Evolutionary conservation across 2,329 filamentous ascomycete genomes (phyloP), one percentile per base, ranked within the genome.

Genomic region (Microcyclospora pomicola): DNA sequence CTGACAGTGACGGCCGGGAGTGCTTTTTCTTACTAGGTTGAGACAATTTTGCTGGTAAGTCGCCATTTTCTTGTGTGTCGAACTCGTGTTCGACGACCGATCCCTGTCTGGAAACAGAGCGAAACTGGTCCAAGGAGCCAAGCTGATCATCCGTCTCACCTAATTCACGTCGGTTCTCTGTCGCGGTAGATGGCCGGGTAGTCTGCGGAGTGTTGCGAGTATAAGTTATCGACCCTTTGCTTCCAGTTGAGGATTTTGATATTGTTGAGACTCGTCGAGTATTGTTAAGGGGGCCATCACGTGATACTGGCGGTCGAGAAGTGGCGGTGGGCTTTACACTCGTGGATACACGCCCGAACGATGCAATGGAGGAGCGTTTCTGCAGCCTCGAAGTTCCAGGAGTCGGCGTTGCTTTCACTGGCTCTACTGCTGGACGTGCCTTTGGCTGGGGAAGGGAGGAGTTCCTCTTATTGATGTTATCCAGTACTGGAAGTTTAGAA

Each of bases 1-100:
- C 87, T 0, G 81, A 77, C 3, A 95, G 66, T 0, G 83, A 87
- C 11, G 64, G 64, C 10, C 66, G 54, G 6, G 56, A 54, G 4
- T 1, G 40, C 36, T 40, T 51, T 45, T 42, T 48, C 33, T 33
- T 45, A 42, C 19, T 39, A 15, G 6, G 36, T 28, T 30, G 38
- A 30, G 3, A 44, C 19, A 3, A 40, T 41, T 33, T 33, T 28
- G 6, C 52, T 50, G 12, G 43, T 31, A 9, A 9, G 5, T 9
- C 9, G 19, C 19, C 19, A 24, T 24, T 7, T 24, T 24, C 19
- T 24, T 24, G 19, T 24, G 19, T 7, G 19, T 24, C 19, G 19
- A 24, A 24, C 5, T 24, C 19, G 24, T 46, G 47, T 14, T 49
- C 45, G 10, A 64, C 59, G 13, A 48, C 46, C 38, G 54, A 55